Conservation (phyloP, 2,329 filamentous ascomycete species). For the Fusarium clavum region DNA sequence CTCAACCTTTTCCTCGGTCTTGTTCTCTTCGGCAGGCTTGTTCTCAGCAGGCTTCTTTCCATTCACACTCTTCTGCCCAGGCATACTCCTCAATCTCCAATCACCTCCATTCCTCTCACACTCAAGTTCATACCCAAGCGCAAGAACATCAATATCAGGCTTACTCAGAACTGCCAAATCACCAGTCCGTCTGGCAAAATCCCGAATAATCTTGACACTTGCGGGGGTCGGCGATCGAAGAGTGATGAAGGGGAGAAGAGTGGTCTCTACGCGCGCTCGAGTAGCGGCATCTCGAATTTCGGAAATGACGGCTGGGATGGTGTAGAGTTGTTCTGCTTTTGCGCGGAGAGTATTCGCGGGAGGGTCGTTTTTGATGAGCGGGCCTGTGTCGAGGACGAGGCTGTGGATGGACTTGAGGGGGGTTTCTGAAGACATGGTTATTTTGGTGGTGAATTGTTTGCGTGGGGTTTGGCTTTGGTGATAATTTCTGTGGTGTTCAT, state of each 20-base stretch:
- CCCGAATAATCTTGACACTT: constrained; percentile 82
- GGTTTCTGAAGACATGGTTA: constrained; percentile 42
- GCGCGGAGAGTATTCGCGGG: constrained; percentile 83
- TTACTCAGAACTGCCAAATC: constrained; percentile 88
- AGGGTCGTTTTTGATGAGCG: constrained; percentile 93
- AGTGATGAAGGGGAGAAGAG: constrained; percentile 85
- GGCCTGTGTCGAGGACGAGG: constrained; percentile 89
- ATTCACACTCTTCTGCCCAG: constrained; percentile 82
- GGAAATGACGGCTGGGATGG: constrained; percentile 84
- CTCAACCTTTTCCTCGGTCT: background rate
- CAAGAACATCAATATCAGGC: constrained; percentile 89
- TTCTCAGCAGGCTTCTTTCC: constrained; percentile 59
- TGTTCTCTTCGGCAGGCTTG: constrained; percentile 15
- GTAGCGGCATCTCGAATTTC: constrained; percentile 92
- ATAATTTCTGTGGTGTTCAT: constrained; percentile 45
- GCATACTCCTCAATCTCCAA: constrained; percentile 82
- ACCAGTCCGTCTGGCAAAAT: constrained; percentile 90
- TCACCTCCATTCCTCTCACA: constrained; percentile 90
- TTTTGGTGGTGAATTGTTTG: constrained; percentile 12
- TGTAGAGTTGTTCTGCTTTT: constrained; percentile 81
- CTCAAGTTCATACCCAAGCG: constrained; percentile 93
- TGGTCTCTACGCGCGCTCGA: constrained; percentile 82
- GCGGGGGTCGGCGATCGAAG: constrained; percentile 78
- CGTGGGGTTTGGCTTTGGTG: constrained; percentile 31
- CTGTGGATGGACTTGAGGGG: constrained; percentile 77